A percentile compares a stretch with the other conserved stretches of the same genome.
Conservation (phyloP, 179 eudicot species). For the Camellia oleifera region DNA sequence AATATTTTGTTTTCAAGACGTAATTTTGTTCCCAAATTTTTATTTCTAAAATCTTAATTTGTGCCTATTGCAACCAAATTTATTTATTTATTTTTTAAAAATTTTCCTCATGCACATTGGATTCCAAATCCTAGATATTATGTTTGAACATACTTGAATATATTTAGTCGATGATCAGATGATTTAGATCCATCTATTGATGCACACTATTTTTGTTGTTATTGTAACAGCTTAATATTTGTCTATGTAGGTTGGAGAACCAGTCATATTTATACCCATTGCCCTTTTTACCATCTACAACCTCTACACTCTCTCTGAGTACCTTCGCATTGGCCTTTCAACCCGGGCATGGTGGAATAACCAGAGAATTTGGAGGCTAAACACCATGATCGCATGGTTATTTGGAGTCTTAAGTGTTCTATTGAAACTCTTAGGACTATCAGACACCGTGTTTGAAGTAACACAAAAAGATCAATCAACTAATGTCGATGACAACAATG, state of each 20-base stretch:
- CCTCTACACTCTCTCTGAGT: constrained; percentile 21
- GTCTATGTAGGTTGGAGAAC: constrained; percentile 7
- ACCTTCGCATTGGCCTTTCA: constrained; percentile 17
- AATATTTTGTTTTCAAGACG: no score
- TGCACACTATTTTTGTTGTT: not conserved
- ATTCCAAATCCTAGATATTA: no score
- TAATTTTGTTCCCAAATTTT: no score
- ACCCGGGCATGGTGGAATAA: constrained; percentile 36
- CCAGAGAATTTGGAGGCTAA: constrained; percentile 28
- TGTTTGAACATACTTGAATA: no score
- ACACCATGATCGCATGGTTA: constrained; percentile 18
- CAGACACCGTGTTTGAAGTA: constrained; percentile 24
- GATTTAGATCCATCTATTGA: no score
- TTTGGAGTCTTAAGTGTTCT: constrained; percentile 18
- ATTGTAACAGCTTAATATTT: not conserved
- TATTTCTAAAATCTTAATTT: no score
- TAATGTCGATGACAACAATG: not conserved
- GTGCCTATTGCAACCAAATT: no score
- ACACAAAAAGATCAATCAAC: constrained; percentile 24
- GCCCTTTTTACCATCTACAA: constrained; percentile 22
- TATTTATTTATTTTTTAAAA: no score
- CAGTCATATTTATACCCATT: not conserved
- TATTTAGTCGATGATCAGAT: no score
- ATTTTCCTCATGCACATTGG: no score
- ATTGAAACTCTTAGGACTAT: constrained; percentile 23